Evolutionary conservation across 2,329 filamentous ascomycete species (phyloP).

Genomic region (Pyricularia grisea): DNA sequence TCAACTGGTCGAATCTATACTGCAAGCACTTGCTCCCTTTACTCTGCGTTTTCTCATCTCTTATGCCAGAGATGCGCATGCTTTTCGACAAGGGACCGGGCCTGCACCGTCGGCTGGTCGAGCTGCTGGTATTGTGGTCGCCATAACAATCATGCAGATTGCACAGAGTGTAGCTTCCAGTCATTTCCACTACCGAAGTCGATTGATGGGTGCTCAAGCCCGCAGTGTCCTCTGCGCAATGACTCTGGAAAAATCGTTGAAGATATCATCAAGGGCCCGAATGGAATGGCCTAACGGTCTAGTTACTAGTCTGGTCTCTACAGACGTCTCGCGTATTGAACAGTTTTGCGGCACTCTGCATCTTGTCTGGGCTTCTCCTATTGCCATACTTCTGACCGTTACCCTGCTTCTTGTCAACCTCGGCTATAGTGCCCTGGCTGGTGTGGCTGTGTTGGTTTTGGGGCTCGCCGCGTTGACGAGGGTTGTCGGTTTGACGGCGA

Average conservation of each 20-base stretch:
- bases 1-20: not conserved
- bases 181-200: not conserved
- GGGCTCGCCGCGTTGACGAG: slow-evolving; percentile 19
- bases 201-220: not conserved
- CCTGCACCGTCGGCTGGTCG: not conserved
- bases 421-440: slow-evolving; percentile 22
- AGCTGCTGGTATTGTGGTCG: not conserved
- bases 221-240: not conserved
- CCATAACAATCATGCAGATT: not conserved
- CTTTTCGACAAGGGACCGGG: not conserved
- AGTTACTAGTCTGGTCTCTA: slow-evolving; percentile 97
- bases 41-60: not conserved
- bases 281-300: not conserved
- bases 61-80: not conserved
- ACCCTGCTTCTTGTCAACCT: slow-evolving; percentile 46
- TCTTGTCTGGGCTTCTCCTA: slow-evolving; percentile 77
- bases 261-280: not conserved
- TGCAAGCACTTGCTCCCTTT: not conserved
- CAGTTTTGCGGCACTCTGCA: slow-evolving; percentile 86
- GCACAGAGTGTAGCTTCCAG: not conserved
- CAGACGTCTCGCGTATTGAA: slow-evolving; percentile 90
- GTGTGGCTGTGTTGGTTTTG: slow-evolving; percentile 18
- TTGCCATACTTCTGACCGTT: slow-evolving; percentile 68
- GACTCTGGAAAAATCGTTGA: not conserved
- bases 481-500: slow-evolving; percentile 17